Evolutionary conservation across 1,284 basidiomycete genomes (phyloP), one percentile per base, ranked within the genome.

Genomic region (Cystobasidium slooffiae): DNA sequence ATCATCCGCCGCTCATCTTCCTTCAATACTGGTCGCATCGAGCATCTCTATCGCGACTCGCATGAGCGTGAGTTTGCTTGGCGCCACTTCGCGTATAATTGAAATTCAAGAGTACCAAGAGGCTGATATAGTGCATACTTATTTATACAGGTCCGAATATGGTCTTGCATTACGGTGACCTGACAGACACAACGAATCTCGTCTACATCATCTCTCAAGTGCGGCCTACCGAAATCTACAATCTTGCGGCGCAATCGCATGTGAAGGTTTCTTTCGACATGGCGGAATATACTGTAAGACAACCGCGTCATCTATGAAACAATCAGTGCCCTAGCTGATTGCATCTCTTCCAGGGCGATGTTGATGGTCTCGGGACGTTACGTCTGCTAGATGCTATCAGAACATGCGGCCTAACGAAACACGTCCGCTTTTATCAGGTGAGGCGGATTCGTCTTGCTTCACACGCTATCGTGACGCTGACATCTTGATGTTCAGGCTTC

Each of bases 211-310:
- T 96, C 81, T 91, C 93, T 2, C 88, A 91, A 80, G 92, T 95
- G 68, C 91, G 81, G 80, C 94, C 93, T 0, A 90, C 92, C 24
- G 93, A 96, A 83, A 89, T 96, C 73, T 96, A 95, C 87, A 96
- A 96, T 83, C 89, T 96, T 61, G 93, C 92, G 61, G 94, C 94
- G n/a, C 93, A 96, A 82, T 93, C 91, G 65, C 93, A 96, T 84
- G 93, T 96, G 85, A 96, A 96, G 83, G 93, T 96, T 77, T 95
- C 93, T 41, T 96, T 96, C 83, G 93, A 95, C 83, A 94, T 96
- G 92, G 92, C 93, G 47, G 93, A 96, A 84, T 96, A 96, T 84
- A 96, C 94, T 0, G 84, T 82, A 56, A 56, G 79, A 74, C 41
- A 6, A 16, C n/a, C 9, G 8, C 22, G 18, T 56, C 18, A 55